These are phyloP conservation scores for Candida pseudoglaebosa DNA, from an alignment of 805 yeast species.

Conservation along the genomic window DNA sequence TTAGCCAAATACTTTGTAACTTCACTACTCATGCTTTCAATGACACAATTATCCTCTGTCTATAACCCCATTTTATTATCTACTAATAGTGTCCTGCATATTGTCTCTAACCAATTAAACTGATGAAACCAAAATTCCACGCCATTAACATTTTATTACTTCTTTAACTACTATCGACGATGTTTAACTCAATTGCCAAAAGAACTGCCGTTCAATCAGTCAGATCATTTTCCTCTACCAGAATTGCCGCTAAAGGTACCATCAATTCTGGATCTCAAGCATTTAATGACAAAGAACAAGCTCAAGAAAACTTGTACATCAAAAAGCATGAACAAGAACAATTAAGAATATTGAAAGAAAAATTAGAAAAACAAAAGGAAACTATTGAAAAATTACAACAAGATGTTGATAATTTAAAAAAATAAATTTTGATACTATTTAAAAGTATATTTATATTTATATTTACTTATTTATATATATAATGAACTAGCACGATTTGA, in stretches of 20 bases:
- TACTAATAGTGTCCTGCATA: neutral
- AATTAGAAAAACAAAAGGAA: conserved; percentile 71
- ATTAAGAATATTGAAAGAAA: conserved; percentile 69
- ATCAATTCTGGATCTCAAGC: conserved; percentile 23
- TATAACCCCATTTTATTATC: too few relatives aligned
- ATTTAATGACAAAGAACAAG: conserved; percentile 80
- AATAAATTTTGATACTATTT: conserved; percentile 31
- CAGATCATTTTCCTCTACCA: conserved; percentile 29
- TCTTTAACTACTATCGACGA: conserved; percentile 4
- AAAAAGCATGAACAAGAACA: conserved; percentile 89
- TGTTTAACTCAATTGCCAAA: conserved; percentile 24
- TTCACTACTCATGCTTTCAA: too few relatives aligned
- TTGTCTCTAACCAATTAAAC: neutral
- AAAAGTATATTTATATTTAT: too few relatives aligned
- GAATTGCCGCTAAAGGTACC: conserved; percentile 24
- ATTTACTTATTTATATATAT: too few relatives aligned
- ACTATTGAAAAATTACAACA: conserved; percentile 46
- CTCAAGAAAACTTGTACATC: conserved; percentile 81
- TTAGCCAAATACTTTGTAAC: too few relatives aligned
- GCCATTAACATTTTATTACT: neutral
- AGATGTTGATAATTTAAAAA: conserved; percentile 49
- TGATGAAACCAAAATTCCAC: neutral
- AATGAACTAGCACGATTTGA: too few relatives aligned
- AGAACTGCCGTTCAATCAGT: conserved; percentile 18
- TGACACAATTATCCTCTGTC: too few relatives aligned